Evolutionary conservation across 306 rosid species (phyloP).

Genomic region (Psophocarpus tetragonolobus): DNA sequence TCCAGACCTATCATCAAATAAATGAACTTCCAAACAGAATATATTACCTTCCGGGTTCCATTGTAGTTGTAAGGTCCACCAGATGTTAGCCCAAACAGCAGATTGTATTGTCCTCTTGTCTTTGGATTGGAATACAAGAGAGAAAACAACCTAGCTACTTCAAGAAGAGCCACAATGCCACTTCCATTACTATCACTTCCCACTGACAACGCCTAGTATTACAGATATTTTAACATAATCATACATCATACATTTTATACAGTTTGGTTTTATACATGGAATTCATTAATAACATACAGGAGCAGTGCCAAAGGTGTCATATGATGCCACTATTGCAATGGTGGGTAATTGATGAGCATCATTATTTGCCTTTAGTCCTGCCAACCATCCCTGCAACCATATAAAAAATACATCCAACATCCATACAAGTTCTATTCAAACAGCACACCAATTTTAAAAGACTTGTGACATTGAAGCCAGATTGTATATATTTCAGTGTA

Average conservation of each 20-base stretch:
- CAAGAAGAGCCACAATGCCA: constrained; percentile 94
- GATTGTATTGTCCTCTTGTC: constrained; percentile 94
- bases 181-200: constrained; percentile 99
- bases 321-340: constrained; percentile 97
- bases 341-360: constrained; percentile 94
- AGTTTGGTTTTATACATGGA: constrained; percentile 21
- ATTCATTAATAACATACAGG: constrained; percentile 66
- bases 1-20: constrained; percentile 11
- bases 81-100: constrained; percentile 93
- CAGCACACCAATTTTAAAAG: constrained; percentile 5
- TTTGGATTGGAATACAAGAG: constrained; percentile 90
- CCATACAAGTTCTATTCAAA: constrained; percentile 33
- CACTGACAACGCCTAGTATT: constrained; percentile 82
- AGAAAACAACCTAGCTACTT: constrained; percentile 95
- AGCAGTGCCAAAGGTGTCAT: constrained; percentile 96
- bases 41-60: constrained; percentile 89
- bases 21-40: constrained; percentile 23
- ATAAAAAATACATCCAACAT: constrained; percentile 26
- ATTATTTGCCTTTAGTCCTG: constrained; percentile 85
- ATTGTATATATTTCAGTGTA: neutral
- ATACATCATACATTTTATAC: constrained; percentile 28
- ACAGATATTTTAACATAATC: constrained; percentile 36
- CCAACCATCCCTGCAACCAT: constrained; percentile 92
- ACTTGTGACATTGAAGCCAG: constrained; percentile 3
- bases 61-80: constrained; percentile 98